These are phyloP conservation scores for Ajuga reptans DNA, from an alignment of 305 asterid genomes.

Conservation along the genomic window DNA sequence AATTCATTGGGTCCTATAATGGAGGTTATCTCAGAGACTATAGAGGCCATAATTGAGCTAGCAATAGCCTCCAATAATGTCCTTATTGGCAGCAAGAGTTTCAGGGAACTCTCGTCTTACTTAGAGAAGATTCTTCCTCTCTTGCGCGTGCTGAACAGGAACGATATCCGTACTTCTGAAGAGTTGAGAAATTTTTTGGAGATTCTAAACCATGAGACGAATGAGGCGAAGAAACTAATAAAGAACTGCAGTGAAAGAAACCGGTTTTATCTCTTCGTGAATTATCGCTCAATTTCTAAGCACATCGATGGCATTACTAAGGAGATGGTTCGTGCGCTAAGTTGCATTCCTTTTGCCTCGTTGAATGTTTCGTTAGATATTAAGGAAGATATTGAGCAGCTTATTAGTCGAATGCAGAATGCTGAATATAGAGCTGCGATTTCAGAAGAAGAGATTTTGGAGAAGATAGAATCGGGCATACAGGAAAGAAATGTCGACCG, in stretches of 20 bases:
- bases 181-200: slow-evolving; percentile 29
- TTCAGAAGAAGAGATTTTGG: slow-evolving; percentile 45
- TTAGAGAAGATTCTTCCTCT: slow-evolving; percentile 39
- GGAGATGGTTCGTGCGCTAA: slow-evolving; percentile 44
- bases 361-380: slow-evolving; percentile 32
- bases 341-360: slow-evolving; percentile 41
- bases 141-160: slow-evolving; percentile 34
- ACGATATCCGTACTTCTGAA: slow-evolving; percentile 27
- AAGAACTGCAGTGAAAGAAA: slow-evolving; percentile 39
- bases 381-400: slow-evolving; percentile 36
- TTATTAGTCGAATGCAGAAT: slow-evolving; percentile 34
- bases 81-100: slow-evolving; percentile 36
- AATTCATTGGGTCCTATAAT: slow-evolving; percentile 22
- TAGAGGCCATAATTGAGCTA: slow-evolving; percentile 37
- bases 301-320: slow-evolving; percentile 35
- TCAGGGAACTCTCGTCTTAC: slow-evolving; percentile 41
- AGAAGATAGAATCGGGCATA: slow-evolving; percentile 49
- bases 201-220: slow-evolving; percentile 31
- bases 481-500: slow-evolving; percentile 52
- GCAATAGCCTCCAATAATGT: slow-evolving; percentile 31
- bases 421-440: slow-evolving; percentile 46
- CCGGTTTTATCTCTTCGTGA: slow-evolving; percentile 52
- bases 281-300: slow-evolving; percentile 40
- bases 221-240: slow-evolving; percentile 37
- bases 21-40: slow-evolving; percentile 30